Evolutionary conservation across 768 basidiomycete species (phyloP), one percentile per base, ranked within the genome.

Genomic region (Psilocybe tampanensis): DNA sequence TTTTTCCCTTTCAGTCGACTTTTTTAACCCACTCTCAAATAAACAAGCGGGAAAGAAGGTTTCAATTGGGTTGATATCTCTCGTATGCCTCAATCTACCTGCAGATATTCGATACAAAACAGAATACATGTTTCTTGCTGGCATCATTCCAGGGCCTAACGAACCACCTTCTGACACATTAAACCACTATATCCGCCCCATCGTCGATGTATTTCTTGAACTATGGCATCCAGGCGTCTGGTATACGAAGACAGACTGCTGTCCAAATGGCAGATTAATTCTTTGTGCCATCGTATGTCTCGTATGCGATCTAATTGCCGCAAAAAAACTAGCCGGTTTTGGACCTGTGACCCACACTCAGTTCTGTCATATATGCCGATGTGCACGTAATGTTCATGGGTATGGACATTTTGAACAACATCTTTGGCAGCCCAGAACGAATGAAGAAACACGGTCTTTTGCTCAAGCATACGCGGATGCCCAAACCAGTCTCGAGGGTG

Each of bases 61-160:
- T 23, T 54, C 53, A n/a, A 36, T 56, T 2, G 47, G 55, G 3
- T n/a, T 55, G 0, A 50, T 55, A 12, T 50, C 52, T 1, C 32
- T 60, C 4, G 60, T 39, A 4, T 54, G 52, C 23, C 33, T 60
- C 8, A 60, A 54, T 26, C 48, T 60, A 17, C 60, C 60, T 12
- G 23, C 29, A n/a, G 29, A 48, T 1, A 41, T 44, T 8, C 51
- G 60, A 8, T 60, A 60, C 41, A 56, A 34, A 33, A 51, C 49
- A 2, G 57, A 58, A 53, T 47, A 47, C 11, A 29, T 58, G 18
- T 58, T 58, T 43, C 51, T 21, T 36, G 34, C 71, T 23, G 62
- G 64, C 1, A 68, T 74, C 6, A 60, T 76, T 29, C 68, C 67
- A 2, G 68, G 75, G 0, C 68, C 69, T 0, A 49, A 68, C 5